phyloP scores from a whole-genome alignment of 116 monocot genomes.

The Dioscorea cayenensis region DNA sequence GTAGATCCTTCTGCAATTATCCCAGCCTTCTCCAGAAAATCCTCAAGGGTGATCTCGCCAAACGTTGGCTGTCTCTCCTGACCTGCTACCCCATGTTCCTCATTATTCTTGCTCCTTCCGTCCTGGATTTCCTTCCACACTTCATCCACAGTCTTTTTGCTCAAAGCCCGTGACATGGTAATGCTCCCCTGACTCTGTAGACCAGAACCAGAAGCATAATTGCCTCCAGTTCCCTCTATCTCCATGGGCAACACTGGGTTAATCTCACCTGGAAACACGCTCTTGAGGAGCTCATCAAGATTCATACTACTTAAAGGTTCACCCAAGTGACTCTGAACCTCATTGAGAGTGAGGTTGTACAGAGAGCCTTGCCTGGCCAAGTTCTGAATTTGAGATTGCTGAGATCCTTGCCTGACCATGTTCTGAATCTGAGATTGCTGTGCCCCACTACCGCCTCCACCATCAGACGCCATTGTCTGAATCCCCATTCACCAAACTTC shows the following conservation, averaged over 20 bases:
- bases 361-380: constrained; percentile 38
- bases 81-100: background rate
- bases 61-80: constrained; percentile 32
- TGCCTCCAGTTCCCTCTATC: background rate
- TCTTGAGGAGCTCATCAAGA: constrained; percentile 40
- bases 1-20: constrained; percentile 17
- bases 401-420: constrained; percentile 16
- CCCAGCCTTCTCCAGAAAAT: constrained; percentile 48
- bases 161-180: constrained; percentile 18
- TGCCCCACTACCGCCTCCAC: constrained; percentile 5
- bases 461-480: constrained; percentile 21
- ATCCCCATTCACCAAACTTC: constrained; percentile 11
- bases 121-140: constrained; percentile 45
- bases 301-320: constrained; percentile 32
- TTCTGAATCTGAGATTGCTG: constrained; percentile 26
- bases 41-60: constrained; percentile 63
- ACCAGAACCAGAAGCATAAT: constrained; percentile 3
- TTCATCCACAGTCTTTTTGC: constrained; percentile 57
- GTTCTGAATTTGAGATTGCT: constrained; percentile 24
- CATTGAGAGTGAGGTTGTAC: constrained; percentile 41
- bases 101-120: constrained; percentile 12
- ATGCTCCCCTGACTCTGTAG: constrained; percentile 28
- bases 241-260: constrained; percentile 12
- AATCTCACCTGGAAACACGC: constrained; percentile 7
- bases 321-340: constrained; percentile 48